Percentiles rank a stretch among this genome's conserved stretches.
phyloP scores from a whole-genome alignment of 73 alveolate genomes.

The Paramecium bursaria region DNA sequence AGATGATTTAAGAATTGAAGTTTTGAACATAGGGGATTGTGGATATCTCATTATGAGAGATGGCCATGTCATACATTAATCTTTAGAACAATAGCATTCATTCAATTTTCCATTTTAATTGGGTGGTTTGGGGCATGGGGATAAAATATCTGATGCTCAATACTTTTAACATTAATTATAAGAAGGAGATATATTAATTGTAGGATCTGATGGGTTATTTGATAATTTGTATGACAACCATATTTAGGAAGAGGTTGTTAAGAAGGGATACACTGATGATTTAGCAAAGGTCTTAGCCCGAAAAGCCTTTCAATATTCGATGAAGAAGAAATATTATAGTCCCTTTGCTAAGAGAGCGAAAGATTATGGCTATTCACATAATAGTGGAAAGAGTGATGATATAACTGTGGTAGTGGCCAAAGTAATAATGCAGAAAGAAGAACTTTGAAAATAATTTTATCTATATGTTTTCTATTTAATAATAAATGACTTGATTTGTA shows the following conservation, averaged over 20 bases:
- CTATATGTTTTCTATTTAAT: no score
- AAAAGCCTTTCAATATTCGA: constrained; percentile 76
- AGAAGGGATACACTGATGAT: constrained; percentile 70
- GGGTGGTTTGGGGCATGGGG: constrained; percentile 65
- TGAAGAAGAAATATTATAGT: constrained; percentile 67
- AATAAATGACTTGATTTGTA: no score
- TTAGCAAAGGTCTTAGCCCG: constrained; percentile 78
- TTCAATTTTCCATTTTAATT: constrained; percentile 66
- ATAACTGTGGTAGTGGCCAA: constrained; percentile 83
- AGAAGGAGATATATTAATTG: constrained; percentile 75
- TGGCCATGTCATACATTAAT: constrained; percentile 16
- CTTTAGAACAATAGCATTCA: constrained; percentile 56
- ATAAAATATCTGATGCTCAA: constrained; percentile 48
- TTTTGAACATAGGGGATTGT: constrained; percentile 65
- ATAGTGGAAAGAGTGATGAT: constrained; percentile 91
- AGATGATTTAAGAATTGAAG: not conserved
- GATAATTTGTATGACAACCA: constrained; percentile 80
- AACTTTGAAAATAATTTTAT: constrained; percentile 33
- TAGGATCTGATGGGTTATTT: constrained; percentile 85
- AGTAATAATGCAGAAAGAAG: constrained; percentile 34
- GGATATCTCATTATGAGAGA: constrained; percentile 63
- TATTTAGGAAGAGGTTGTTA: constrained; percentile 64
- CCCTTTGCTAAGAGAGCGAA: constrained; percentile 89
- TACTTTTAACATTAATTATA: constrained; percentile 72
- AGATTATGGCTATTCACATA: constrained; percentile 74